Conservation (phyloP, 768 basidiomycete species). For the Termitomyces sp. region DNA sequence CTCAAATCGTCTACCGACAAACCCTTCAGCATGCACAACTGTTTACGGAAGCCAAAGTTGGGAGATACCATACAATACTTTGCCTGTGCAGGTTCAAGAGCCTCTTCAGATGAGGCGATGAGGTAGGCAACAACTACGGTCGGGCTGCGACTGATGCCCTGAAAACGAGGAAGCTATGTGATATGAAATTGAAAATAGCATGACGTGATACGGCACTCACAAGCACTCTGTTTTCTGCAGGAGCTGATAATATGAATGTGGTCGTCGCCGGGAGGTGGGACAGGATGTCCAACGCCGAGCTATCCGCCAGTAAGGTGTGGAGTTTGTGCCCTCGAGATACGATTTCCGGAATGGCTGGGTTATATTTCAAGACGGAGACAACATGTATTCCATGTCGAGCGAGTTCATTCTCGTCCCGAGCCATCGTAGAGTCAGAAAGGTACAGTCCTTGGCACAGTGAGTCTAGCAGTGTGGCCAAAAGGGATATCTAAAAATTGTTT, state of each 20-base stretch:
- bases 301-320: conserved; percentile 39
- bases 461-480: conserved; percentile 24
- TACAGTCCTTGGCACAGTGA: conserved; percentile 47
- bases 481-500: conserved; percentile 6
- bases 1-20: conserved; percentile 14
- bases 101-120: conserved; percentile 45
- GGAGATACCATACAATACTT: conserved; percentile 61
- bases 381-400: conserved; percentile 69
- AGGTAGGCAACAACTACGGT: conserved; percentile 75
- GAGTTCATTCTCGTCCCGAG: conserved; percentile 38
- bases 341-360: conserved; percentile 37
- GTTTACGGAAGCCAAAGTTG: conserved; percentile 59
- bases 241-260: conserved; percentile 24
- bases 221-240: conserved; percentile 33
- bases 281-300: conserved; percentile 25
- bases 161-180: conserved; percentile 66
- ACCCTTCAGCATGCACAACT: conserved; percentile 39
- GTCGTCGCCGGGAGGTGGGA: conserved; percentile 30
- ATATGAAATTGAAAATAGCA: background rate
- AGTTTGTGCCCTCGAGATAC: conserved; percentile 38
- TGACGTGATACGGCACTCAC: conserved; percentile 18
- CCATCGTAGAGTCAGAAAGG: conserved; percentile 59
- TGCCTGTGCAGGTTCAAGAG: conserved; percentile 48
- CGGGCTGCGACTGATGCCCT: conserved; percentile 71
- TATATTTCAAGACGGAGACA: conserved; percentile 53